Base-by-base conservation (phyloP, 2,329 filamentous ascomycete genomes). In the Alternaria gansuensis region DNA sequence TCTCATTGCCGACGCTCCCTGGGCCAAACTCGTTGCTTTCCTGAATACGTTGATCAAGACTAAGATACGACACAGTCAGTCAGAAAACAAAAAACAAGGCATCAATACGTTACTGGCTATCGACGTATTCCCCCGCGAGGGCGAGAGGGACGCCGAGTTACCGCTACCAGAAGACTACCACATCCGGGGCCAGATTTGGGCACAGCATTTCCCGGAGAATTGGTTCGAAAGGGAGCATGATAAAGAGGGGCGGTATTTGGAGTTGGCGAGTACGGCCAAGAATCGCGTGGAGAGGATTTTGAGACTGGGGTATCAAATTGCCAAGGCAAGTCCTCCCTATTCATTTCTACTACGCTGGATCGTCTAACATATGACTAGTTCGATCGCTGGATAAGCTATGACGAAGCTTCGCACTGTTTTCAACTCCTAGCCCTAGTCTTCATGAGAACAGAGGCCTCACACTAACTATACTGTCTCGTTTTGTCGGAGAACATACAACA, bases 111-210 rank as follows among this genome's bases (percentile, higher is more conserved):
- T 72, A 7, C 46, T 75, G 8, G 44, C 65, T 13, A 1, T 68
- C n/a, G 41, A 64, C 9, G 39, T 76, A 0, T 87, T 90, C 56
- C 84, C 85, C 0, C 78, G 79, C 2, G 80, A 79, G 2, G 51
- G 53, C 4, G 62, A 68, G 23, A 55, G 58, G 5, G 28, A 76
- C 1, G 72, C 81, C 0, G 81, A 80, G 1, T 79, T 82, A 0
- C 88, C 89, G 0, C 72, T 92, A 0, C 88, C 88, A 0, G 90
- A 92, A 48, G 90, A 93, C 59, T 91, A 86, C 63, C 82, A 85
- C 0, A 82, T 91, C 54, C 82, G 88, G 1, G 90, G 90, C 0
- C 77, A 90, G 2, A 72, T 87, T 2, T 91, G 87, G 79, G 79
- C 83, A 0, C 81, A 86, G 2, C 79, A 80, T 10, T 88, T 85